Evolutionary conservation across 108 stramenopile genomes (phyloP).

Genomic region (Cafeteria roenbergensis): DNA sequence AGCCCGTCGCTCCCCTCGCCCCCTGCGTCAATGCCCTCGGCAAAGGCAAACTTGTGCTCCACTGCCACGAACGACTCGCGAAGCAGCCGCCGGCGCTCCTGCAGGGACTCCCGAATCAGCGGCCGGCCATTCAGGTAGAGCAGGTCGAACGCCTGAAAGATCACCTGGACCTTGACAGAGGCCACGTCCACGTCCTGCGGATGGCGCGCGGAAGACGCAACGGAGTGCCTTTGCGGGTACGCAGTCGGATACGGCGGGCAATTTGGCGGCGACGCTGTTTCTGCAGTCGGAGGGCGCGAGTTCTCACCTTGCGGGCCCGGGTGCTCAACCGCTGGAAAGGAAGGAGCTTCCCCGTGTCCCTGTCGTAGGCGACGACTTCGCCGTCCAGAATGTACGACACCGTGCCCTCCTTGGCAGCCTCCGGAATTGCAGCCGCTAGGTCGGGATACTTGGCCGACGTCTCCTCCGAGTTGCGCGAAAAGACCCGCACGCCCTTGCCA

Average conservation of each 20-base stretch:
- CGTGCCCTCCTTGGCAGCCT: slow-evolving; percentile 34
- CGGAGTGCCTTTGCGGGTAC: slow-evolving; percentile 32
- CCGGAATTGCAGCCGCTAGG: slow-evolving; percentile 66
- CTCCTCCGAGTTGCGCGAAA: slow-evolving; percentile 78
- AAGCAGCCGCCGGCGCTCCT: slow-evolving; percentile 65
- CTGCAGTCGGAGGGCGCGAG: too few species aligned
- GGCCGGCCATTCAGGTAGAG: slow-evolving; percentile 90
- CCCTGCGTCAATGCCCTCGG: slow-evolving; percentile 37
- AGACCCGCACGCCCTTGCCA: slow-evolving; percentile 37
- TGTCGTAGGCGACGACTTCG: slow-evolving; percentile 88
- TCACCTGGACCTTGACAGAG: slow-evolving; percentile 79
- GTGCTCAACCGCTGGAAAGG: slow-evolving; percentile 66
- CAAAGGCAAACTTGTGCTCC: slow-evolving; percentile 78
- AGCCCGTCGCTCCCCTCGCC: slow-evolving; percentile 54
- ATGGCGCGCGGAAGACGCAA: slow-evolving; percentile 59
- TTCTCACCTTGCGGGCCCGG: slow-evolving; percentile 46
- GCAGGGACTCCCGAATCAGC: slow-evolving; percentile 58
- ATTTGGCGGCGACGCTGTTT: too few species aligned
- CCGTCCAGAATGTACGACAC: slow-evolving; percentile 92
- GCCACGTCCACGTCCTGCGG: slow-evolving; percentile 40
- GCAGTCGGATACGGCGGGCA: slow-evolving; percentile 24
- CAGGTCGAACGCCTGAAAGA: slow-evolving; percentile 96
- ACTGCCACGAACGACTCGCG: slow-evolving; percentile 63
- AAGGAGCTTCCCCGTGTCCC: slow-evolving; percentile 42
- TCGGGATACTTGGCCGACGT: slow-evolving; percentile 90